Evolutionary conservation across 345 rosid species (phyloP).

Genomic region (Nephelium lappaceum): DNA sequence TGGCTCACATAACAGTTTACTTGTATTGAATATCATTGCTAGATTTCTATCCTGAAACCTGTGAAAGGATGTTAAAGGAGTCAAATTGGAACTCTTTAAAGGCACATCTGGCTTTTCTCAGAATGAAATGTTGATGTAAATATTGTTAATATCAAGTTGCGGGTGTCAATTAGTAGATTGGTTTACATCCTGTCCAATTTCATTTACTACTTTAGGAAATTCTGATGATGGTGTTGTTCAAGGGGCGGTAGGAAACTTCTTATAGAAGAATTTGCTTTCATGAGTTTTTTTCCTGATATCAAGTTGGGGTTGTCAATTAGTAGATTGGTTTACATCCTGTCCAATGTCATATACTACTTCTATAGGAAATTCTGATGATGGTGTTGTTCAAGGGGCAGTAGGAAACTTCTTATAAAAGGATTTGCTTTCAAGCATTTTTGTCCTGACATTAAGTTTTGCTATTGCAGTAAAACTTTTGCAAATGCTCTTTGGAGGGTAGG

Average conservation of each 20-base stretch:
- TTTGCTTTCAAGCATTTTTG: neutral
- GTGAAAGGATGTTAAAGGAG: neutral
- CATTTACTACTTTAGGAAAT: too few relatives aligned
- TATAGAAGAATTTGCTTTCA: neutral
- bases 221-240: neutral
- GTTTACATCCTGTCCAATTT: neutral
- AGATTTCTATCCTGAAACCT: slow-evolving; percentile 9
- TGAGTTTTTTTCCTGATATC: slow-evolving; percentile 5
- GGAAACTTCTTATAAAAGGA: neutral
- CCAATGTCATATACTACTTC: neutral
- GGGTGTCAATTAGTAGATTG: neutral
- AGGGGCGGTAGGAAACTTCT: neutral
- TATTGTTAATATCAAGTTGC: slow-evolving; percentile 2
- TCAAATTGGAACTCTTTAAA: neutral
- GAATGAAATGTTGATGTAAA: slow-evolving; percentile 1
- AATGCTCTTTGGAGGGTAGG: slow-evolving; percentile 65
- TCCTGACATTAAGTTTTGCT: slow-evolving; percentile 18
- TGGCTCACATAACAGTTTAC: neutral
- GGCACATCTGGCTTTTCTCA: neutral
- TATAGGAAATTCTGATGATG: neutral
- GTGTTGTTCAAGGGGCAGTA: neutral
- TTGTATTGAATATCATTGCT: neutral
- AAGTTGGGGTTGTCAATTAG: neutral
- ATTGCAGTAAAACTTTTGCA: slow-evolving; percentile 62
- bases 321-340: neutral